A percentile compares a stretch with the other conserved stretches of the same genome.
These are phyloP conservation scores for Mycena sp. DNA, from an alignment of 1,284 basidiomycete species.

Conservation along the genomic window DNA sequence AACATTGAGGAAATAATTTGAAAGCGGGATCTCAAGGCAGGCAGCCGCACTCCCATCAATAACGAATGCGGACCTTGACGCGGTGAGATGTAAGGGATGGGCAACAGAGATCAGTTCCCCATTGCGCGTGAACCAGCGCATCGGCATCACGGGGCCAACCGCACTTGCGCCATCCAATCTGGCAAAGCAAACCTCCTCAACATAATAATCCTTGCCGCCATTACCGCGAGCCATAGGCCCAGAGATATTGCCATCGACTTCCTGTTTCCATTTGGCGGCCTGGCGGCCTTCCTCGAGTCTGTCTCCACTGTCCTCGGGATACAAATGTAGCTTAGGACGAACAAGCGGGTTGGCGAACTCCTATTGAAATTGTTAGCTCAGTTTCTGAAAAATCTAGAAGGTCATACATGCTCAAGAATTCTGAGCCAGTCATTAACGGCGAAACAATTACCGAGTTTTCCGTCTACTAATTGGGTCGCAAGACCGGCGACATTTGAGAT, in stretches of 20 bases:
- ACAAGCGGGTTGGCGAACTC: no score
- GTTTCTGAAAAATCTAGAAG: not conserved
- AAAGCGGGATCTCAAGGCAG: not conserved
- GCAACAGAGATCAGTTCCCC: no score
- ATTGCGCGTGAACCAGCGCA: conserved; percentile 7
- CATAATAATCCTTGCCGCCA: not conserved
- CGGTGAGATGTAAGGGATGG: not conserved
- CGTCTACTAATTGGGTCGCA: not conserved
- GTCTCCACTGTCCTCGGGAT: no score
- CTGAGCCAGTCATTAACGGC: conserved; percentile 5
- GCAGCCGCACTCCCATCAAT: not conserved
- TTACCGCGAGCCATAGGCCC: not conserved
- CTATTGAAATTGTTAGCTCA: no score
- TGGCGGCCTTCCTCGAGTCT: not conserved
- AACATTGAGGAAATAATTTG: not conserved
- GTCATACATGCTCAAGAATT: conserved; percentile 15
- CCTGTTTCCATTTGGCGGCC: not conserved
- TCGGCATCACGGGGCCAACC: no score
- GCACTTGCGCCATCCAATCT: not conserved
- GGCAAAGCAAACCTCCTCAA: not conserved
- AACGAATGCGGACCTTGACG: not conserved
- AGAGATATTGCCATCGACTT: not conserved
- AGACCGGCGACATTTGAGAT: conserved; percentile 6
- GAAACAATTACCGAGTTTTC: conserved; percentile 18
- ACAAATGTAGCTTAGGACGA: no score